Evolutionary conservation across 495 filamentous ascomycete species (phyloP), one percentile per base, ranked within the genome.

Genomic region (Talaromyces proteolyticus): DNA sequence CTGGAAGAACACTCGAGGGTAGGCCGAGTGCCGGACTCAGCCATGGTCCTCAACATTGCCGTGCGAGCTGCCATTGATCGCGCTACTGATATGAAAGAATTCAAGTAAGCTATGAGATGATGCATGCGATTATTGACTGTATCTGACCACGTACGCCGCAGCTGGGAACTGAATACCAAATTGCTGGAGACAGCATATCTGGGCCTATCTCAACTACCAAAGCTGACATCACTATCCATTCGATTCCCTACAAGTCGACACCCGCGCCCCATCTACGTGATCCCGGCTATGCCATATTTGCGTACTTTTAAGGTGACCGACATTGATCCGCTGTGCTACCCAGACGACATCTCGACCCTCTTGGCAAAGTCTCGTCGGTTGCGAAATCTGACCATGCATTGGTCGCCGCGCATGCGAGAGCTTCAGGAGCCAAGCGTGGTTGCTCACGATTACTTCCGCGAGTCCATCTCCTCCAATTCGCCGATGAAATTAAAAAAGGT

Each of bases 251-350:
- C 68, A 6, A 77, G 63, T 52, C 75, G 81, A 22, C 68, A 76
- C 49, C 79, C 80, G 3, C 72, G 80, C 41, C 81, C 81, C 12
- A 75, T 76, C n/a, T 70, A 69, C 21, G 58, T 80, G 2, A 74
- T 82, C 42, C 81, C 81, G 5, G 68, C 76, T 0, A 76, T 85
- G 53, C 75, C 78, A 19, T 78, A 75, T 49, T 63, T 85, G 23
- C 64, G 67, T 18, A 65, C 55, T 22, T 60, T 85, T 22, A 76
- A 73, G 51, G 67, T 80, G 24, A 74, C 73, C 52, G 69, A 84
- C 50, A 80, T 85, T 41, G 81, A 85, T 51, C 81, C 81, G 1
- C 64, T 85, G 7, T 85, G 81, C 59, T 84, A 84, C 51, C 76
- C 78, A 0, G 81, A 85, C 56, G 81, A 85, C 56, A 75, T 85